Base-by-base conservation (phyloP, 2,329 filamentous ascomycete genomes). In the Colletotrichum liaoningense region DNA sequence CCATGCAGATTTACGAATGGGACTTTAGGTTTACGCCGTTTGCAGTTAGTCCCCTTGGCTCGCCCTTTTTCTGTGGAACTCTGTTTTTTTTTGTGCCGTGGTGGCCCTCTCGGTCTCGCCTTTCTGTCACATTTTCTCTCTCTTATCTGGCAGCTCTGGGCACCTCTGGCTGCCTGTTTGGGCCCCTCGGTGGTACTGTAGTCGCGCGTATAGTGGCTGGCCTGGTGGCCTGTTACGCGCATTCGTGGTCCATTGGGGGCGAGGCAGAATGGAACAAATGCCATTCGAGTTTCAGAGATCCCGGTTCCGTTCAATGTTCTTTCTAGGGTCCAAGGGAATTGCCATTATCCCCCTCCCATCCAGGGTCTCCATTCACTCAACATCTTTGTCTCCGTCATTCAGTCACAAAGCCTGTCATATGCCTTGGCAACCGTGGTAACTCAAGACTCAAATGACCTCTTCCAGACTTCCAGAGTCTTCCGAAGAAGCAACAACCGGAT, bases 1-100 rank as follows among this genome's bases (percentile, higher is more conserved):
- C 24, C 59, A 63, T 54, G 55, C 65, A 28, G 49, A 46, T 57
- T 35, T 46, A 30, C n/a, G 54, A 57, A 19, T 16, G 30, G 12
- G 59, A 49, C n/a, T 46, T 46, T 42, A 63, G n/a, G 54, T 65
- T 70, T 22, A 62, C 42, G 59, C 70, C 59, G 70, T 19, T 63
- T 69, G 58, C 52, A 56, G 33, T 69, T 72, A 69, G 65, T 58
- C 46, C n/a, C 52, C 42, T 49, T 38, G 6, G 5, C n/a, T 9
- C 7, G 26, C 42, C 52, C 38, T 26, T 56, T 28, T 30, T 46
- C 16, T 28, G 22, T 30, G 63, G 63, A 33, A 16, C n/a, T 49
- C 42, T 22, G 42, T 49, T 49, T 49, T 49, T 49, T 22, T 8
- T 49, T 8, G 38, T 42, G 16, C 38, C 38, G 38, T 42, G 38